Evolutionary conservation across 805 yeast species (phyloP), one percentile per base, ranked within the genome.

Genomic region (Wickerhamiella parazyma): DNA sequence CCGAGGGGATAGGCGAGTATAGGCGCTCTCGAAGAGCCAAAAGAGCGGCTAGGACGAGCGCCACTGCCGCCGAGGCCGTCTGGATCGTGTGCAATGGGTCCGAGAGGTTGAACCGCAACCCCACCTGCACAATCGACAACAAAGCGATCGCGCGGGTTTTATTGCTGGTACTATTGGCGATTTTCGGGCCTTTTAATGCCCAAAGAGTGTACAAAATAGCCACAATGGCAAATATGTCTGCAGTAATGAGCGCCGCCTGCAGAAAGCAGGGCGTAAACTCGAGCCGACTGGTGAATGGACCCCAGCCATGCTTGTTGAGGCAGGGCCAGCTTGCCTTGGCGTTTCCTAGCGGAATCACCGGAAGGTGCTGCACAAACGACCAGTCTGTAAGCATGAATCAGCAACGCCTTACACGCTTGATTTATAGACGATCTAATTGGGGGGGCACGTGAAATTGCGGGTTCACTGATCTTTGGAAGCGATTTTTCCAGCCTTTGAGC

Each of bases 21-120:
- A 70, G 73, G 54, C 76, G 79, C 58, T 89, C 96, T 46, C 80
- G 57, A 60, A 76, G 80, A 46, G 84, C 80, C 28, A 85, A 60
- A 3, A 64, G 61, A 14, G 72, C 57, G 0, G 76, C 80, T 4
- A 80, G 71, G 2, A 69, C 39, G 11, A 74, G 57, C 1, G 77
- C 74, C 2, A 63, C 47, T 0, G 67, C 48, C 38, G 69, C 60
- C 12, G 64, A 33, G 17, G 65, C 52, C 4, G 73, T 57, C 17
- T 70, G 66, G 35, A 67, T 45, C 25, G 52, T 49, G 11, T 55
- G 59, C 48, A 50, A 46, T n/a, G 26, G 48, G 36, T 39, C 4
- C 4, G n/a, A 10, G 22, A 20, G 16, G 3, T 31, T 20, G n/a
- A 39, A 22, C 16, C 36, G 22, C 4, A 39, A 29, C n/a, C 14